Percentiles rank a stretch among this genome's conserved stretches.
phyloP scores from a whole-genome alignment of 2,329 filamentous ascomycete genomes.

The Hymenotorrendiella dingleyae region DNA sequence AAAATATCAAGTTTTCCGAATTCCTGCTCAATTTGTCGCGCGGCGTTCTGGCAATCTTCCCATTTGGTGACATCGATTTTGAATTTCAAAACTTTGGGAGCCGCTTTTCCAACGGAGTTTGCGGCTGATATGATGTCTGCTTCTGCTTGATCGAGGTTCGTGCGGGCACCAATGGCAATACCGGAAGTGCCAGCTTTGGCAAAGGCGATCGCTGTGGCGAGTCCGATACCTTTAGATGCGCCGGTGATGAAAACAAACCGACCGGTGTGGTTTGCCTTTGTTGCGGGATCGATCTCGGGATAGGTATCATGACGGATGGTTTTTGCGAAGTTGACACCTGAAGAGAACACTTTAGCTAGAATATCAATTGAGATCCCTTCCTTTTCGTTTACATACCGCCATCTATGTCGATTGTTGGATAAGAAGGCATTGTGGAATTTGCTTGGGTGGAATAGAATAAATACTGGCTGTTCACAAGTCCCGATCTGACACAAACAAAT shows the following conservation, averaged over 20 bases:
- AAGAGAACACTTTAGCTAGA: no score
- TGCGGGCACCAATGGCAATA: slow-evolving; percentile 19
- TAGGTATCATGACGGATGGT: slow-evolving; percentile 43
- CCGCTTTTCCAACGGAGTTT: slow-evolving; percentile 12
- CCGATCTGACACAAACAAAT: no score
- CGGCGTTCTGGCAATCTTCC: slow-evolving; percentile 9
- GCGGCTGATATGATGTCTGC: slow-evolving; percentile 17
- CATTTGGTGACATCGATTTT: slow-evolving; percentile 16
- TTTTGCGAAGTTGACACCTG: slow-evolving; percentile 4
- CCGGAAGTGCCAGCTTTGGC: slow-evolving; percentile 20
- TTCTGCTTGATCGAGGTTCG: slow-evolving; percentile 11
- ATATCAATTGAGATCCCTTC: no score
- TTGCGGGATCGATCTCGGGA: slow-evolving; percentile 40
- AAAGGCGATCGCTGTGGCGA: slow-evolving; percentile 19
- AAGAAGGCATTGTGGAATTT: no score
- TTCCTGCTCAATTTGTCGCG: slow-evolving; percentile 11
- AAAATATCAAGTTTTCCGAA: slow-evolving; percentile 22
- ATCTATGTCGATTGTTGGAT: no score
- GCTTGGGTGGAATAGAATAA: no score
- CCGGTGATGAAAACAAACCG: slow-evolving; percentile 21
- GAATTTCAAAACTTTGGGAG: slow-evolving; percentile 16
- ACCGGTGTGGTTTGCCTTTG: slow-evolving; percentile 14
- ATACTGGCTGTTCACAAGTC: no score
- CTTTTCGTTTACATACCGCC: no score
- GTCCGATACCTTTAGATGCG: slow-evolving; percentile 20